These are phyloP conservation scores for Lactarius hengduanensis DNA, from an alignment of 768 basidiomycete species.

Conservation along the genomic window DNA sequence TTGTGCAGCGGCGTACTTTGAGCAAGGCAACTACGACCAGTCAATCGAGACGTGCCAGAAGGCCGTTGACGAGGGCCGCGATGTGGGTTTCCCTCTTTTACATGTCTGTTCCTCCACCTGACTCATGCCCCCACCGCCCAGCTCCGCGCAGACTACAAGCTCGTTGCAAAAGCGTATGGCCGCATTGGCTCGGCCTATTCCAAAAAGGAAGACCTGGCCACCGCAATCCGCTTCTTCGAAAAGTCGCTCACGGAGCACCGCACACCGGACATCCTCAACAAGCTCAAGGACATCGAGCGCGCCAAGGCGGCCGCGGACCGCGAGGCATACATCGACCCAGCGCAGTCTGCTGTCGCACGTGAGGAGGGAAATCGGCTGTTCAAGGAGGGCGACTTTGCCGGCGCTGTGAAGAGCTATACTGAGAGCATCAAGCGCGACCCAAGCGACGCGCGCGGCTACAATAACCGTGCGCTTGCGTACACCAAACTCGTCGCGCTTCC, in stretches of 20 bases:
- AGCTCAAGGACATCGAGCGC: slow-evolving; percentile 83
- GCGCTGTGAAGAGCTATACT: slow-evolving; percentile 87
- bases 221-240: slow-evolving; percentile 87
- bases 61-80: slow-evolving; percentile 94
- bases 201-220: slow-evolving; percentile 70
- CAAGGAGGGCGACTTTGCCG: slow-evolving; percentile 90
- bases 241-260: slow-evolving; percentile 97
- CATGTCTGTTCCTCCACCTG: background rate
- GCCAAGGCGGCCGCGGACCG: slow-evolving; percentile 74
- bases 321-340: slow-evolving; percentile 84
- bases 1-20: slow-evolving; percentile 80
- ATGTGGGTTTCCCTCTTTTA: slow-evolving; percentile 41
- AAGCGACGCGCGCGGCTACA: slow-evolving; percentile 86
- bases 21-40: slow-evolving; percentile 89
- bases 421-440: slow-evolving; percentile 98
- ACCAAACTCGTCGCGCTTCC: slow-evolving; percentile 91
- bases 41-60: slow-evolving; percentile 90
- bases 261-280: slow-evolving; percentile 87
- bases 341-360: slow-evolving; percentile 74
- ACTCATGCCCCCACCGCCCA: slow-evolving; percentile 34
- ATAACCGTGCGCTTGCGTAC: slow-evolving; percentile 97
- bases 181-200: slow-evolving; percentile 84
- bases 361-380: slow-evolving; percentile 92
- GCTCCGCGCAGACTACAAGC: slow-evolving; percentile 91
- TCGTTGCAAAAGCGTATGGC: slow-evolving; percentile 91